These are phyloP conservation scores for Amaranthus palmeri DNA, from an alignment of 148 eudicot species.

Conservation along the genomic window DNA sequence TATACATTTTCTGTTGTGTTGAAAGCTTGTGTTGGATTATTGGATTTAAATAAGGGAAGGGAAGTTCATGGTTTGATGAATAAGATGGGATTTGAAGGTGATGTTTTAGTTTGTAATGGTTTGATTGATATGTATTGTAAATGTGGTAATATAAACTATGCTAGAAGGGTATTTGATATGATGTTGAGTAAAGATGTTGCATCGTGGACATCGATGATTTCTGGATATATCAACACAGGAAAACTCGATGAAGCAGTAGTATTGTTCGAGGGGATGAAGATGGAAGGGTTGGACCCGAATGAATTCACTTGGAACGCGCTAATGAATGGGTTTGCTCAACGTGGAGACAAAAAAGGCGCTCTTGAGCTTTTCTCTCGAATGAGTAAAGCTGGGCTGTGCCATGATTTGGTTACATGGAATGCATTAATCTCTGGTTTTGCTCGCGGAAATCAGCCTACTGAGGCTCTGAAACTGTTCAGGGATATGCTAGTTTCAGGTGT, in stretches of 20 bases:
- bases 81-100: conserved; percentile 44
- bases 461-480: conserved; percentile 42
- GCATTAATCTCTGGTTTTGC: conserved; percentile 64
- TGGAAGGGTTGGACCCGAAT: conserved; percentile 53
- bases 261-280: conserved; percentile 55
- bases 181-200: conserved; percentile 49
- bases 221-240: conserved; percentile 43
- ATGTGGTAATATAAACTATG: conserved; percentile 38
- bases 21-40: conserved; percentile 58
- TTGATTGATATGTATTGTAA: conserved; percentile 64
- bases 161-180: conserved; percentile 51
- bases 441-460: conserved; percentile 31
- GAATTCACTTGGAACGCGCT: conserved; percentile 61
- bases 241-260: conserved; percentile 30
- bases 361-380: conserved; percentile 36
- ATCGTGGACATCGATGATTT: conserved; percentile 67
- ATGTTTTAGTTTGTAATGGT: conserved; percentile 45
- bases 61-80: conserved; percentile 43
- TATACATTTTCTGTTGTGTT: conserved; percentile 48
- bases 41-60: conserved; percentile 55
- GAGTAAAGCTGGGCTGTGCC: conserved; percentile 35
- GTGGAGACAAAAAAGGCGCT: conserved; percentile 47
- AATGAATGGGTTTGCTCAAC: conserved; percentile 48
- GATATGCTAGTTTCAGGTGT: conserved; percentile 49
- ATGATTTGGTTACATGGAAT: conserved; percentile 60